These are phyloP conservation scores for Saccharomycopsis phalli DNA, from an alignment of 1,139 yeast species.

Conservation along the genomic window DNA sequence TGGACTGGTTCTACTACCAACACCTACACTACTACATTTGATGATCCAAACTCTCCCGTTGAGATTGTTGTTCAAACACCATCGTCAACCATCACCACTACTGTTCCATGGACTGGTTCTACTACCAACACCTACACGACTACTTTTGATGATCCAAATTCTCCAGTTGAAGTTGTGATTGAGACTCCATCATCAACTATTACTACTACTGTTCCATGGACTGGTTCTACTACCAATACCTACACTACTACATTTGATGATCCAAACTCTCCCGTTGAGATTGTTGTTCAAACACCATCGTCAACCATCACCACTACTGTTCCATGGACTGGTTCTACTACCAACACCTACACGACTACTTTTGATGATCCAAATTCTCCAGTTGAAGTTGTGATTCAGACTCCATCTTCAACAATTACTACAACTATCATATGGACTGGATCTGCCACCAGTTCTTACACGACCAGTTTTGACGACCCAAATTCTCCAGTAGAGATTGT, in stretches of 20 bases:
- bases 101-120: slow-evolving; percentile 3
- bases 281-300: slow-evolving; percentile 7
- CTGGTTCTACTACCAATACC: neutral
- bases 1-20: slow-evolving; percentile 4
- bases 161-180: neutral
- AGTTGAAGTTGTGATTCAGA: neutral
- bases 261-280: neutral
- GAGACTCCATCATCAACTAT: slow-evolving; percentile 3
- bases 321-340: slow-evolving; percentile 1
- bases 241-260: neutral
- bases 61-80: slow-evolving; percentile 3
- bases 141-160: neutral
- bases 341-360: neutral
- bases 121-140: neutral
- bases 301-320: slow-evolving; percentile 2
- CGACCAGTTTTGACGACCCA: slow-evolving; percentile 1
- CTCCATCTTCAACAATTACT: slow-evolving; percentile 6
- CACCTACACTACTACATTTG: neutral
- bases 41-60: neutral
- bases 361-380: neutral
- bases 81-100: slow-evolving; percentile 1
- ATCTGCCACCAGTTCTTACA: slow-evolving; percentile 1
- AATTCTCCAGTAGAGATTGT: neutral
- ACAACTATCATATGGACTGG: slow-evolving; percentile 6
- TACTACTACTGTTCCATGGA: slow-evolving; percentile 7